A percentile compares a stretch with the other conserved stretches of the same genome.
These are phyloP conservation scores for Cornus kousa DNA, from an alignment of 148 eudicot species.

Conservation along the genomic window DNA sequence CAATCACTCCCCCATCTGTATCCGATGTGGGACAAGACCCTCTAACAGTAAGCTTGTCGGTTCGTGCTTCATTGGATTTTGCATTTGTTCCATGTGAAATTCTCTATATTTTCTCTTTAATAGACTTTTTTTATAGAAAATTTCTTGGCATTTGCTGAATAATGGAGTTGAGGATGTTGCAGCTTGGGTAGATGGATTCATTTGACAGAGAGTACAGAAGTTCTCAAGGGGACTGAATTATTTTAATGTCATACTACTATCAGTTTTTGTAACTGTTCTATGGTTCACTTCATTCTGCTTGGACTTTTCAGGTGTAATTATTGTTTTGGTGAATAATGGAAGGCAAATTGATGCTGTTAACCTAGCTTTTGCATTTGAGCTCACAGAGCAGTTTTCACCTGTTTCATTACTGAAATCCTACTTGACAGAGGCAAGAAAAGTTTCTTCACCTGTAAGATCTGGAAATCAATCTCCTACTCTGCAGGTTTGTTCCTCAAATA, in stretches of 20 bases:
- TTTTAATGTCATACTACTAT: not conserved
- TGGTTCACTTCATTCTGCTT: slow-evolving; percentile 14
- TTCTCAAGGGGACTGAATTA: not conserved
- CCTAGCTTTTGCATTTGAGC: slow-evolving; percentile 88
- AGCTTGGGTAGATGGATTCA: not conserved
- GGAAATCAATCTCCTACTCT: slow-evolving; percentile 62
- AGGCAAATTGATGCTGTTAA: slow-evolving; percentile 98
- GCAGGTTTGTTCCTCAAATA: slow-evolving; percentile 48
- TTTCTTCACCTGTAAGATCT: slow-evolving; percentile 52
- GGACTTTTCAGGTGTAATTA: slow-evolving; percentile 65
- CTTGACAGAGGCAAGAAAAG: slow-evolving; percentile 72
- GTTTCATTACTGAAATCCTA: slow-evolving; percentile 75
- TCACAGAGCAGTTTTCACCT: slow-evolving; percentile 80
- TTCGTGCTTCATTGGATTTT: no score
- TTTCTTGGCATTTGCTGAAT: not conserved
- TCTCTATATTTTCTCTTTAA: no score
- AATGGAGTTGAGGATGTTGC: not conserved
- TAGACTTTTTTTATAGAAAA: not conserved
- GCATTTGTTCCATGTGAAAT: not conserved
- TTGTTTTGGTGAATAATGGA: slow-evolving; percentile 79
- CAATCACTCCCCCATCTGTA: no score
- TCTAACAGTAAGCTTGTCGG: no score
- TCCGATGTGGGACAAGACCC: no score
- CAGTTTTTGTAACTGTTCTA: not conserved
- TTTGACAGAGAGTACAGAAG: not conserved